phyloP scores from a whole-genome alignment of 768 basidiomycete genomes.

The Atractiella rhizophila region DNA sequence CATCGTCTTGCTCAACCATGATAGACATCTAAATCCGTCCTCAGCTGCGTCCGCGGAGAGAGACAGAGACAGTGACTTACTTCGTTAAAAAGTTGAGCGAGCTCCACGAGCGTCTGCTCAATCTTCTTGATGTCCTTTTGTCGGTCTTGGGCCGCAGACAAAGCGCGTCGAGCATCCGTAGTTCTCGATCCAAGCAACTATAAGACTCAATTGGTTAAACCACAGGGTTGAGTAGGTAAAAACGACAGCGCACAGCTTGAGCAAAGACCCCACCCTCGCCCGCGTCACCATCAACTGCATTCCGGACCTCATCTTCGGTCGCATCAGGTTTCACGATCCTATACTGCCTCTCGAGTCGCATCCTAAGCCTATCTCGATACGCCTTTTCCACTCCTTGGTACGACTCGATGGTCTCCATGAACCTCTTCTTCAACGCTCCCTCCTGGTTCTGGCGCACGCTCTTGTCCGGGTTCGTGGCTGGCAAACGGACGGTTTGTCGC shows the following conservation, averaged over 20 bases:
- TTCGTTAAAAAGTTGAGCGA: conserved; percentile 66
- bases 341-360: conserved; percentile 41
- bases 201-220: not conserved
- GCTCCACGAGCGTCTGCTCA: conserved; percentile 54
- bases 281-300: conserved; percentile 40
- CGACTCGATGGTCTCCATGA: conserved; percentile 47
- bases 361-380: conserved; percentile 36
- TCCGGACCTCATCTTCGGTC: conserved; percentile 49
- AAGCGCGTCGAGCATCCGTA: conserved; percentile 54
- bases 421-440: too few relatives aligned
- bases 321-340: conserved; percentile 46
- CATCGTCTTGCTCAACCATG: conserved; percentile 40
- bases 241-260: conserved; percentile 21
- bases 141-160: conserved; percentile 61
- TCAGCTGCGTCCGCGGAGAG: too few relatives aligned
- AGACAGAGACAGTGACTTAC: too few relatives aligned
- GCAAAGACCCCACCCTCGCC: conserved; percentile 57
- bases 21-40: too few relatives aligned
- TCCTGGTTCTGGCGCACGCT: too few relatives aligned
- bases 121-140: conserved; percentile 60
- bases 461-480: too few relatives aligned
- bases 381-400: conserved; percentile 55
- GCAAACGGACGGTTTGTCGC: too few relatives aligned
- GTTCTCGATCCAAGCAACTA: conserved; percentile 53
- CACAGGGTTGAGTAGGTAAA: not conserved